Base-by-base conservation (phyloP, 1,139 yeast species). In the Hanseniaspora gamundiae region DNA sequence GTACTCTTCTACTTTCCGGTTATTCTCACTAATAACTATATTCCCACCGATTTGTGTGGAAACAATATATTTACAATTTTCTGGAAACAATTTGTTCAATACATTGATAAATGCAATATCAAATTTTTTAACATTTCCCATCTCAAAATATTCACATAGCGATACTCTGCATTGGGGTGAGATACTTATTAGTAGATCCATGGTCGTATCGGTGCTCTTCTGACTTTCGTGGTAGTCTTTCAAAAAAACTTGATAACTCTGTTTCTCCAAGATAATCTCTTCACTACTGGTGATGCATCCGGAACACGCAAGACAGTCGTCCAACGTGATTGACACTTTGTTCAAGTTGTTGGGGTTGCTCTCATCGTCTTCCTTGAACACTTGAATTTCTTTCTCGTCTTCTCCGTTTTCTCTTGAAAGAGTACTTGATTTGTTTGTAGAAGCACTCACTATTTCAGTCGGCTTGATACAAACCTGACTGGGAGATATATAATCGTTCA, bases 231-330 rank as follows among this genome's bases (percentile, higher is more conserved):
- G 59, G 50, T 85, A 64, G 21, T 80, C 84, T 42, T 75, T 72
- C 26, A 85, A 53, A 43, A 91, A 70, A 54, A 87, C 93, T 29
- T 74, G 75, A 55, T 88, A 94, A 31, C 94, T 84, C 61, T 91
- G 98, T 53, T 86, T 80, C 2, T 95, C 86, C 38, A 91, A 84
- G 43, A 91, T 66, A 19, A 91, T 88, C 52, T 88, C 95, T 58
- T 91, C 99, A 13, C 96, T 94, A 10, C 95, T 84, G 0, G 98
- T 91, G 48, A 91, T 87, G 61, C 99, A 91, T 2, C 99, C 99
- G 3, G 94, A 80, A 57, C 99, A 91, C 0, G 98, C 98, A 43
- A 91, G 68, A 62, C 99, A 91, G 66, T 91, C 99, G 9, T 88
- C 79, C 39, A 91, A 65, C 2, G 94, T 82, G 43, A 91, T 91